Evolutionary conservation across 768 basidiomycete species (phyloP).

Genomic region (Auriscalpium vulgare): DNA sequence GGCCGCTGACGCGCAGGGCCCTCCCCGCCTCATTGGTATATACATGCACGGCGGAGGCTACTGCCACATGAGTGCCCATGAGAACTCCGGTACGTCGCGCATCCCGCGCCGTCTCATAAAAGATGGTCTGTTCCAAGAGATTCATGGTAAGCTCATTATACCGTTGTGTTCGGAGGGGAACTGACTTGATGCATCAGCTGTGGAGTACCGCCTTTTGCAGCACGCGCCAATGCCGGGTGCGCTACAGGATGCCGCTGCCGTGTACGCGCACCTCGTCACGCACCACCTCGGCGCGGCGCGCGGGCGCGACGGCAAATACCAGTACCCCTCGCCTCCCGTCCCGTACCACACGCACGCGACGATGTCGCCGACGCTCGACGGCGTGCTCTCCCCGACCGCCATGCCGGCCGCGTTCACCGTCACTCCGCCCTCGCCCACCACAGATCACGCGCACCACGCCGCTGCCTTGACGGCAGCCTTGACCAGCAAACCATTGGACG

Average conservation of each 20-base stretch:
- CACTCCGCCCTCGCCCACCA: not conserved
- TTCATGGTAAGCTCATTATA: slow-evolving; percentile 18
- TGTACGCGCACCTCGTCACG: slow-evolving; percentile 38
- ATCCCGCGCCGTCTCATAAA: slow-evolving; percentile 40
- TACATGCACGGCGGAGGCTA: slow-evolving; percentile 52
- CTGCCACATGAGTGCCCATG: slow-evolving; percentile 51
- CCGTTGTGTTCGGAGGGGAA: not conserved
- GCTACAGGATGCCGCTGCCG: slow-evolving; percentile 44
- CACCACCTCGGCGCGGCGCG: slow-evolving; percentile 15
- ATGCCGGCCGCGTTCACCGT: not conserved
- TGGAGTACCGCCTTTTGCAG: slow-evolving; percentile 46
- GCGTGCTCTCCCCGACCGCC: not conserved
- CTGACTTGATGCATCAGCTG: slow-evolving; percentile 19
- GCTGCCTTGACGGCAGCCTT: not conserved
- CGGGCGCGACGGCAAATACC: slow-evolving; percentile 17
- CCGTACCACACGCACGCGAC: slow-evolving; percentile 6
- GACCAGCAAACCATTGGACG: too few relatives aligned
- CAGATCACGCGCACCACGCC: not conserved
- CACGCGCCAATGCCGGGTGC: slow-evolving; percentile 47
- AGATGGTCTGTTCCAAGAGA: slow-evolving; percentile 28
- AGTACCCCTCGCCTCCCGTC: slow-evolving; percentile 13
- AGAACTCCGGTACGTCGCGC: slow-evolving; percentile 37
- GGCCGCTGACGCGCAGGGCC: slow-evolving; percentile 19
- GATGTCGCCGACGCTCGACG: not conserved
- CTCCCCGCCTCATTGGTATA: slow-evolving; percentile 31